Conservation (phyloP, 331 rosid genomes). For the Malus hybrid region DNA sequence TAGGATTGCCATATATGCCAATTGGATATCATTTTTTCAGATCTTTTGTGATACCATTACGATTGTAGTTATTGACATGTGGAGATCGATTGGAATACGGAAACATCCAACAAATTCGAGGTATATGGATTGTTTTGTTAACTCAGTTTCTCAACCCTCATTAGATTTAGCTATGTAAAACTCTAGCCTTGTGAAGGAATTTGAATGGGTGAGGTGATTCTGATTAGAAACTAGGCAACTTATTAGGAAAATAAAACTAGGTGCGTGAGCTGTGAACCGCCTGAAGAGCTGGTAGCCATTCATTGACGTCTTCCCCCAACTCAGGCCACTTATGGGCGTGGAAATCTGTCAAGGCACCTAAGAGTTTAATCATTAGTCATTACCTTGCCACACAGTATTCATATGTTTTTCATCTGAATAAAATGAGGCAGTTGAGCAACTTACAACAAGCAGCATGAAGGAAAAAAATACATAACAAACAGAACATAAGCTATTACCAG, state of each 20-base stretch:
- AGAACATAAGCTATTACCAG: neutral
- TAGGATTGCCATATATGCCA: neutral
- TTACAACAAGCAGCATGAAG: neutral
- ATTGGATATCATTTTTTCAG: neutral
- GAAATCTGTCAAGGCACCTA: neutral
- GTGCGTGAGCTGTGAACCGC: too few species aligned
- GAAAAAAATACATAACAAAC: neutral
- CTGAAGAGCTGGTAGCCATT: too few species aligned
- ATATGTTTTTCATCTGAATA: neutral
- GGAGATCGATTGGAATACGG: neutral
- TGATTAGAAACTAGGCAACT: neutral
- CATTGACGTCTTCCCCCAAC: too few species aligned
- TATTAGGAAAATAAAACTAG: neutral
- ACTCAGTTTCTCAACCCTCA: neutral
- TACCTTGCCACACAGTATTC: neutral
- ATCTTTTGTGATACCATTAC: neutral
- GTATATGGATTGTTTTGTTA: neutral
- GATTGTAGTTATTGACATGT: neutral
- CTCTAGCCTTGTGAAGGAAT: neutral
- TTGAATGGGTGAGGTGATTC: neutral
- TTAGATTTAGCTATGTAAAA: neutral
- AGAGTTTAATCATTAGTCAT: neutral
- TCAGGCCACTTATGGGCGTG: neutral
- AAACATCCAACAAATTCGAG: neutral
- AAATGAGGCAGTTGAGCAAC: neutral